phyloP scores from a whole-genome alignment of 176 grass and related monocot genomes.

The Eragrostis curvula region DNA sequence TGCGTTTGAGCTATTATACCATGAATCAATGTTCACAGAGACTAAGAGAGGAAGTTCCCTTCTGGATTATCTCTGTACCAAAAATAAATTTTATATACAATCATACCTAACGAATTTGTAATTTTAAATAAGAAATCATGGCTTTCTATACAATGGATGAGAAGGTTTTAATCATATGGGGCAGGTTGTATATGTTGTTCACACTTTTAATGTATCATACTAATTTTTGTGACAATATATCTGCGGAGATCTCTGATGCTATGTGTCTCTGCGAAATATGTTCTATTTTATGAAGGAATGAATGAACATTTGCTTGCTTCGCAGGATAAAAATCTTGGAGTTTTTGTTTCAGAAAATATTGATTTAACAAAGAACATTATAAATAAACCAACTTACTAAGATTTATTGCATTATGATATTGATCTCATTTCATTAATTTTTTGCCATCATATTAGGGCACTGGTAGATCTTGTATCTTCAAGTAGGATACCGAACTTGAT shows the following conservation, averaged over 20 bases:
- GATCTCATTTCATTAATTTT: not conserved
- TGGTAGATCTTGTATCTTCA: not conserved
- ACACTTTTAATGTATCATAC: not conserved
- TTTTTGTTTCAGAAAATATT: not conserved
- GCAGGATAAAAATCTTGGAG: not conserved
- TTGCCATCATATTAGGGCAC: not conserved
- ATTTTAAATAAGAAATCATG: not conserved
- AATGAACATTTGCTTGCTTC: not conserved
- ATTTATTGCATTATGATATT: not conserved
- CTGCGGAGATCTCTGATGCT: not conserved
- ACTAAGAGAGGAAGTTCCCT: not conserved
- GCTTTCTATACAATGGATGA: not conserved
- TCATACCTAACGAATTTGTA: not conserved
- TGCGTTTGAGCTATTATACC: not conserved
- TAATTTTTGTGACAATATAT: not conserved
- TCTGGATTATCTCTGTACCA: not conserved
- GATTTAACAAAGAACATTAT: not conserved
- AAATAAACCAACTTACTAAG: not conserved
- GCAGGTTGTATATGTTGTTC: not conserved
- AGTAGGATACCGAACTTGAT: not conserved
- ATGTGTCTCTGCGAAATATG: not conserved
- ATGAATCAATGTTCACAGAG: not conserved
- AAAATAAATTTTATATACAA: not conserved
- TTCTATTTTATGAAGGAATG: constrained; percentile 2
- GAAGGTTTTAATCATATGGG: not conserved